Percentiles rank a stretch among this genome's conserved stretches.
Evolutionary conservation across 352 stramenopile species (phyloP).

Genomic region (Phytophthora megakarya): DNA sequence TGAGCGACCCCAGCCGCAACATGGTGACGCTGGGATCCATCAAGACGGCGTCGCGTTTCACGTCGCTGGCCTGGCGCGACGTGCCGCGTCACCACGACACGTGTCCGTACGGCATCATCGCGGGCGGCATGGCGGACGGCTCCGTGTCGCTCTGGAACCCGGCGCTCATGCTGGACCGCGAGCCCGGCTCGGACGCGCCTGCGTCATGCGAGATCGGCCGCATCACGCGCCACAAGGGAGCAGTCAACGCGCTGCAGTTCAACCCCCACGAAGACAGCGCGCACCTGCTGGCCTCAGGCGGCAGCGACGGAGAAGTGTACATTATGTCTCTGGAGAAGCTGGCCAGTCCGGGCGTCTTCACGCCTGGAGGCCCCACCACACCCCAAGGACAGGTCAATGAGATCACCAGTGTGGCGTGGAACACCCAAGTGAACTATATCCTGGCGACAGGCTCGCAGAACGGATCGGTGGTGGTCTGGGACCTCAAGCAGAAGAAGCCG

Average conservation of each 20-base stretch:
- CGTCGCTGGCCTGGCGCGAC: constrained; percentile 93
- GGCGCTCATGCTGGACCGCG: constrained; percentile 79
- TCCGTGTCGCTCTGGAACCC: constrained; percentile 97
- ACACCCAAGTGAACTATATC: constrained; percentile 98
- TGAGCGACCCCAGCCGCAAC: constrained; percentile 68
- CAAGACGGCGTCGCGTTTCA: constrained; percentile 93
- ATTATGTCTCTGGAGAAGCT: constrained; percentile 95
- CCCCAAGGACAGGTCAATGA: constrained; percentile 78
- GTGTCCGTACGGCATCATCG: constrained; percentile 92
- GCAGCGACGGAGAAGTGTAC: constrained; percentile 94
- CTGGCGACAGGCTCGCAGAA: constrained; percentile 94
- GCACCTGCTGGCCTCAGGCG: constrained; percentile 94
- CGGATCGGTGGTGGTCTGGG: constrained; percentile 96
- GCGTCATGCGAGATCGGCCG: constrained; percentile 74
- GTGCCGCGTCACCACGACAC: constrained; percentile 76
- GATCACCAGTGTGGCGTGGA: constrained; percentile 96
- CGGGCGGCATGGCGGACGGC: constrained; percentile 97
- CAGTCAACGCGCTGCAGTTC: constrained; percentile 95
- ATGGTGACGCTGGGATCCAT: constrained; percentile 85
- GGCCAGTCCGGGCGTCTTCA: constrained; percentile 89
- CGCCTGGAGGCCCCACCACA: constrained; percentile 70
- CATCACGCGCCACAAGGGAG: constrained; percentile 86
- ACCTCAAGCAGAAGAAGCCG: constrained; percentile 97
- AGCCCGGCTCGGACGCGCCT: constrained; percentile 37
- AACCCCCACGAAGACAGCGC: constrained; percentile 94